Evolutionary conservation across 257 asterid genomes (phyloP).

Genomic region (Solanum gandarillasii): DNA sequence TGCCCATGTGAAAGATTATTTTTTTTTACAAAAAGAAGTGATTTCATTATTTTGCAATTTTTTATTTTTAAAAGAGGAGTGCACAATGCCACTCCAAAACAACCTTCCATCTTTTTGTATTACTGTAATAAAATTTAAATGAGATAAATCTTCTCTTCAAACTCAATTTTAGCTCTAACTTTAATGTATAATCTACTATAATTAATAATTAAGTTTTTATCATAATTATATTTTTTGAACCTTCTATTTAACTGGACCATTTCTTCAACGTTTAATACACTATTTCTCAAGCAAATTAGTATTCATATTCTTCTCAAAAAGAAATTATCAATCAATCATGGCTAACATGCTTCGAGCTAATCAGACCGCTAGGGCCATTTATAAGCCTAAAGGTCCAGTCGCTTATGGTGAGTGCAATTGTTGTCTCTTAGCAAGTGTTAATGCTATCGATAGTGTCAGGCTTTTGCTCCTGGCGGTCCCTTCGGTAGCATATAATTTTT

Average conservation of each 20-base stretch:
- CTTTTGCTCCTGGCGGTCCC: background rate
- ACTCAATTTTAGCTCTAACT: background rate
- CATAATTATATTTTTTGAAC: background rate
- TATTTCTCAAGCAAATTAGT: background rate
- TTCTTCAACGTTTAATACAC: background rate
- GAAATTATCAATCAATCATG: background rate
- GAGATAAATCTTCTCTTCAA: background rate
- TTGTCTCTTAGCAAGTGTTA: background rate
- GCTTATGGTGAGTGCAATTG: background rate
- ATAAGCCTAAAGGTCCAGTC: background rate
- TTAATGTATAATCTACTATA: background rate
- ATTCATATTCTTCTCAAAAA: background rate
- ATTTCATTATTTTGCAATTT: too few relatives aligned
- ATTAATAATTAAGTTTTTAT: background rate
- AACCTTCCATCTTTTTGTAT: background rate
- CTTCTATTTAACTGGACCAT: background rate
- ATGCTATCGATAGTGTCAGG: background rate
- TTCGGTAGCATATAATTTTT: background rate
- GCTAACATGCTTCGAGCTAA: background rate
- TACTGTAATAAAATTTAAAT: background rate
- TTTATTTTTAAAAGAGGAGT: background rate
- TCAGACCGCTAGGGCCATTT: background rate
- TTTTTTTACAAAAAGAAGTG: too few relatives aligned
- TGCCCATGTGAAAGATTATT: background rate
- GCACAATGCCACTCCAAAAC: background rate